Base-by-base conservation (phyloP, 2,329 filamentous ascomycete species). In the Fusarium sp. region DNA sequence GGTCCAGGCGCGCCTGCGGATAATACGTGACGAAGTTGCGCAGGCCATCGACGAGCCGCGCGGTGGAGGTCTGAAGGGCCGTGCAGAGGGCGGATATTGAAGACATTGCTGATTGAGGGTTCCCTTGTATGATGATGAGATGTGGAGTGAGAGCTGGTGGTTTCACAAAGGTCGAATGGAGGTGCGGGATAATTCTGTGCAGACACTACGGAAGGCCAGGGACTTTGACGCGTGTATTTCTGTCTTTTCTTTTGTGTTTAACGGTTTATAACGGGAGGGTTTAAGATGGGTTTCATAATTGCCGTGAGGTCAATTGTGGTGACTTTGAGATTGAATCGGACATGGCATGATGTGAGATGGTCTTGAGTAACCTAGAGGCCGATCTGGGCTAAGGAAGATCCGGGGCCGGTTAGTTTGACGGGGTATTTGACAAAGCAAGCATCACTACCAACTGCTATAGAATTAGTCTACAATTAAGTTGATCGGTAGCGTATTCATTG, bases 1-100 rank as follows among this genome's bases (percentile, higher is more conserved):
- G 65, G 55, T 71, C 70, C 11, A 72, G 61, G 20, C 73, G 73
- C 25, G 71, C 62, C 17, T 65, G 67, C 25, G 73, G 71, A 40
- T 68, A 71, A 13, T 64, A 56, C 37, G 71, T 65, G 25, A 75
- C 62, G 22, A 75, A 74, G 50, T 61, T 63, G 40, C 70, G 60
- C 41, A 75, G 71, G 27, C 59, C 66, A 11, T 71, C 71, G 45
- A 65, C 59, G 40, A 65, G 58, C 2, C 57, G 62, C 13, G 56
- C 53, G 20, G 64, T 65, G 35, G 73, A 62, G 7, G 57, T 62
- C 37, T 74, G 68, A 4, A 75, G 67, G 6, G 70, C 50, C 14
- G 58, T 45, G 43, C 71, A 73, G 20, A 75, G 67, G 6, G 63
- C 56, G 11, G 56, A 57, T 49, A 74, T 51, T 23, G 58, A 52